phyloP scores from a whole-genome alignment of 2,329 filamentous ascomycete species.

The Alternaria incomplexa region DNA sequence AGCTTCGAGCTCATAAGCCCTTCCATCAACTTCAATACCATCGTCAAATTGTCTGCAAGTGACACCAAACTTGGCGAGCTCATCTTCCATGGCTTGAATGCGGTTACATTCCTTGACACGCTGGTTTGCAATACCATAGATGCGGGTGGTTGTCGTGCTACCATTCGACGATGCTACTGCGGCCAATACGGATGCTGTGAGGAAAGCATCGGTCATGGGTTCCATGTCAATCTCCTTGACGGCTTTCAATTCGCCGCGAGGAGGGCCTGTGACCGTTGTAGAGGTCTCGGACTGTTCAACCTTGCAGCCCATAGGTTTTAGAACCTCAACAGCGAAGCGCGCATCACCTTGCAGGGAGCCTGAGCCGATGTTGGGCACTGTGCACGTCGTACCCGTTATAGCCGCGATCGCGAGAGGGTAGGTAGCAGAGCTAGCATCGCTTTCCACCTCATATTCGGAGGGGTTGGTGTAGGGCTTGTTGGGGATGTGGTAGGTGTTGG shows the following conservation, averaged over 20 bases:
- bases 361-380: conserved; percentile 93
- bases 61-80: conserved; percentile 93
- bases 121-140: conserved; percentile 95
- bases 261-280: conserved; percentile 92
- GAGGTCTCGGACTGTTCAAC: conserved; percentile 85
- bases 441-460: conserved; percentile 86
- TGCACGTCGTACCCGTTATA: conserved; percentile 94
- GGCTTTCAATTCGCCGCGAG: conserved; percentile 72
- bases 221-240: conserved; percentile 94
- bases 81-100: conserved; percentile 92
- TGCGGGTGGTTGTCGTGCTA: conserved; percentile 71
- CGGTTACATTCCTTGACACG: conserved; percentile 98
- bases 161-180: conserved; percentile 80
- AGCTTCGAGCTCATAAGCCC: conserved; percentile 57
- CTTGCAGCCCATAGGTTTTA: conserved; percentile 90
- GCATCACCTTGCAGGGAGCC: conserved; percentile 93
- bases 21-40: conserved; percentile 78
- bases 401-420: conserved; percentile 94
- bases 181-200: conserved; percentile 91
- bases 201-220: conserved; percentile 97
- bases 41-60: conserved; percentile 87
- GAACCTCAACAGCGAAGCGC: conserved; percentile 87
- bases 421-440: conserved; percentile 95
- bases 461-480: conserved; percentile 84
- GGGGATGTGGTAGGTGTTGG: conserved; percentile 93